phyloP scores from a whole-genome alignment of 2,329 filamentous ascomycete genomes.

The Colletotrichum echinochloae region DNA sequence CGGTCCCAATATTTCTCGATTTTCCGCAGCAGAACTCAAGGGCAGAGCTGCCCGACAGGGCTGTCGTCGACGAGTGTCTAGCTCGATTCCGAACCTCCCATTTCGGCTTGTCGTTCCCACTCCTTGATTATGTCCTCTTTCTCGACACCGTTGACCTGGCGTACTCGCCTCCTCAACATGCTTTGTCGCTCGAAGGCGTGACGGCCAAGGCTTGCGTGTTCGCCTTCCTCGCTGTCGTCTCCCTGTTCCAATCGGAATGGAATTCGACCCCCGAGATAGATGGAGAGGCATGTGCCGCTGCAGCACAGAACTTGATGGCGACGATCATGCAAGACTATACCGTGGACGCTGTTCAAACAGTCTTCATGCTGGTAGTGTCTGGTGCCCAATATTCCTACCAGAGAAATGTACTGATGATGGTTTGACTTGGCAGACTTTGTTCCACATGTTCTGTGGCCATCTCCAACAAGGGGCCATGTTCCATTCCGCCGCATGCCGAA shows the following conservation, averaged over 20 bases:
- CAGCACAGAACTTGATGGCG: conserved; percentile 56
- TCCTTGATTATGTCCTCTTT: conserved; percentile 62
- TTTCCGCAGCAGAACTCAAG: background rate
- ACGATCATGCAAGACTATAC: conserved; percentile 58
- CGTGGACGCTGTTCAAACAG: conserved; percentile 58
- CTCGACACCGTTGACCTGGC: conserved; percentile 57
- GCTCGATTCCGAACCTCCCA: conserved; percentile 46
- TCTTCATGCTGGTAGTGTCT: conserved; percentile 60
- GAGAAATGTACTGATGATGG: background rate
- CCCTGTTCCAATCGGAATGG: conserved; percentile 42
- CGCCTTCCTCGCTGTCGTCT: conserved; percentile 58
- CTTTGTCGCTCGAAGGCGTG: conserved; percentile 45
- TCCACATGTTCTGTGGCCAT: conserved; percentile 59
- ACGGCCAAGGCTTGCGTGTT: conserved; percentile 61
- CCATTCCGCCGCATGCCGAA: conserved; percentile 58
- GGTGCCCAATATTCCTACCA: background rate
- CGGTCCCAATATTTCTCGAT: conserved; percentile 35
- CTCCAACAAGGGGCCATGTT: conserved; percentile 59
- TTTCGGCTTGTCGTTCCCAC: conserved; percentile 60
- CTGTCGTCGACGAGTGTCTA: conserved; percentile 47
- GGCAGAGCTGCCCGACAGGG: conserved; percentile 51
- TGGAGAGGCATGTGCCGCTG: conserved; percentile 53
- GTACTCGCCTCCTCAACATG: conserved; percentile 50
- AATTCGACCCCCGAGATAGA: conserved; percentile 48
- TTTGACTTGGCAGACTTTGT: conserved; percentile 49